These are phyloP conservation scores for Ophiocordyceps australis DNA, from an alignment of 2,329 filamentous ascomycete genomes.

Conservation along the genomic window DNA sequence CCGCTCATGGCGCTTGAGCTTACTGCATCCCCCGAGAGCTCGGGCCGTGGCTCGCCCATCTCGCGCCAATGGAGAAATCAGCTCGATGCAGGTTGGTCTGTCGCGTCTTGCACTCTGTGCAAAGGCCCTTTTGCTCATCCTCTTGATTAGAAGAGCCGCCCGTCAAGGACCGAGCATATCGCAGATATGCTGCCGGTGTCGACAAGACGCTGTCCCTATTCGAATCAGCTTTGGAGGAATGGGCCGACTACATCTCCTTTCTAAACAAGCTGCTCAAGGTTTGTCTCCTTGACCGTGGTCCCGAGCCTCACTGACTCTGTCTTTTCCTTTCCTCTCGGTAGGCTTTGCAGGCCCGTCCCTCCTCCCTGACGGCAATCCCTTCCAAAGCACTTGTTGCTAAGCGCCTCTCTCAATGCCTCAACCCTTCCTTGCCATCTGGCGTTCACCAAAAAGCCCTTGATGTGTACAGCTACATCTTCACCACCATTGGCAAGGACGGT, in stretches of 20 bases:
- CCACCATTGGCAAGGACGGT: constrained; percentile 63
- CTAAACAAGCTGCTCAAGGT: constrained; percentile 82
- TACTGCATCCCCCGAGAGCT: constrained; percentile 59
- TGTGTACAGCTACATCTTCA: constrained; percentile 81
- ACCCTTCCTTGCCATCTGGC: constrained; percentile 80
- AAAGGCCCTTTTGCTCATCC: constrained; percentile 1
- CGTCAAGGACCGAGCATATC: constrained; percentile 50
- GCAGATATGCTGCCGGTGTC: constrained; percentile 76
- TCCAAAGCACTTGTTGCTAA: constrained; percentile 73
- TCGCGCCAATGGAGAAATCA: constrained; percentile 62
- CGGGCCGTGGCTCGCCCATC: constrained; percentile 61
- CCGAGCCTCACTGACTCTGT: constrained; percentile 1
- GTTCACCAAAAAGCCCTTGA: constrained; percentile 96
- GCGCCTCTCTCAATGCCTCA: constrained; percentile 85
- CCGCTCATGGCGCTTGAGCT: constrained; percentile 56
- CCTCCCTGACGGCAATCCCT: constrained; percentile 54
- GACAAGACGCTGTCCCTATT: constrained; percentile 79
- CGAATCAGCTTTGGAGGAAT: constrained; percentile 88
- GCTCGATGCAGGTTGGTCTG: constrained; percentile 51
- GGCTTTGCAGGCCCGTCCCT: constrained; percentile 76
- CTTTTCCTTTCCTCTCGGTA: constrained; percentile 18
- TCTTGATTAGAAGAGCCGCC: constrained; percentile 28
- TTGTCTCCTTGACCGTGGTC: constrained; percentile 4
- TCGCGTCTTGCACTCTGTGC: constrained; percentile 2
- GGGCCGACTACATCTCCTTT: constrained; percentile 98